A percentile compares a stretch with the other conserved stretches of the same genome.
Evolutionary conservation across 2,329 filamentous ascomycete genomes (phyloP).

Genomic region (Arthrobotrys conoides): DNA sequence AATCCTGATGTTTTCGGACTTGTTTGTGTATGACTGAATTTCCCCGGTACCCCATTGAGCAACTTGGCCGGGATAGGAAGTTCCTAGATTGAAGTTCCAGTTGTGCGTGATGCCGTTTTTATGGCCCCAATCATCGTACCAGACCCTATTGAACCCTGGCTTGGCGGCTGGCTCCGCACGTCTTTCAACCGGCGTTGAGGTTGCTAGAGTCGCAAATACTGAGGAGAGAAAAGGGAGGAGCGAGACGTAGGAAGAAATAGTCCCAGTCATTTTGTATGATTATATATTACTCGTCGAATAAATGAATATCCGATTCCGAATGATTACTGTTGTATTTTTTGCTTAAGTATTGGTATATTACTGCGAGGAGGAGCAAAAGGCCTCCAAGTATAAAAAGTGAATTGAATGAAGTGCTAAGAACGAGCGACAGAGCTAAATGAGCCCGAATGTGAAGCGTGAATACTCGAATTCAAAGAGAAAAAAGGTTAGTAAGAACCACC

Average conservation of each 20-base stretch:
- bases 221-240: slow-evolving; percentile 9
- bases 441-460: slow-evolving; percentile 15
- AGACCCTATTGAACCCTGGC: slow-evolving; percentile 35
- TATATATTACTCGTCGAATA: neutral
- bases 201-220: neutral
- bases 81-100: slow-evolving; percentile 39
- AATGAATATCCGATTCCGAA: neutral
- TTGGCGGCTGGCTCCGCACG: slow-evolving; percentile 10
- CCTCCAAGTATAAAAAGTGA: neutral
- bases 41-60: slow-evolving; percentile 70
- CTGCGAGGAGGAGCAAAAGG: neutral
- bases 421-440: slow-evolving; percentile 20
- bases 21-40: slow-evolving; percentile 69
- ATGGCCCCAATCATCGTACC: slow-evolving; percentile 43
- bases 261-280: slow-evolving; percentile 6
- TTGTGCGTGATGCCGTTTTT: slow-evolving; percentile 29
- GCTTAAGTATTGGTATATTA: neutral
- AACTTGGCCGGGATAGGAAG: slow-evolving; percentile 41
- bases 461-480: neutral
- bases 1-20: slow-evolving; percentile 68
- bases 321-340: neutral
- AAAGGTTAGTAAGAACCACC: neutral
- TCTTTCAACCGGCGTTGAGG: neutral
- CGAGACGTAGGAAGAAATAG: slow-evolving; percentile 1
- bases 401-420: neutral